Evolutionary conservation across 2,329 filamentous ascomycete genomes (phyloP).

Genomic region (Trichoderma sp.): DNA sequence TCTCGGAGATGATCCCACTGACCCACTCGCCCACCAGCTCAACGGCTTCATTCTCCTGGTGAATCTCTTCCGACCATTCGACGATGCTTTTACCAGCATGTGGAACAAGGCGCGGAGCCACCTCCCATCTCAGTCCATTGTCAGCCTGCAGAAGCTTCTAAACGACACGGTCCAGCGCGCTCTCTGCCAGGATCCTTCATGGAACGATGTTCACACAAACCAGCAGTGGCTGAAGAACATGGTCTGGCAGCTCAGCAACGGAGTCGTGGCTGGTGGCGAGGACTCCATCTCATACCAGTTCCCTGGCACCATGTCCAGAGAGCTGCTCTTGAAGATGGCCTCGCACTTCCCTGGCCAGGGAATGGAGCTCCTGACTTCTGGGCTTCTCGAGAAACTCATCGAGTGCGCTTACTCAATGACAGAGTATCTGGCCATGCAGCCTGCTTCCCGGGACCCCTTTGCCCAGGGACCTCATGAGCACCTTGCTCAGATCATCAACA

Average conservation of each 20-base stretch:
- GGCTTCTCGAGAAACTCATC: constrained; percentile 77
- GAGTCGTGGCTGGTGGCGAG: constrained; percentile 49
- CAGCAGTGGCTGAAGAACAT: constrained; percentile 68
- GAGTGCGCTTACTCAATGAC: constrained; percentile 73
- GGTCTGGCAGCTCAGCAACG: constrained; percentile 63
- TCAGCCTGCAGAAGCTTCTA: constrained; percentile 63
- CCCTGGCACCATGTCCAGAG: constrained; percentile 62
- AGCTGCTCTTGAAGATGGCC: constrained; percentile 65
- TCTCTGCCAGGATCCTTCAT: constrained; percentile 55
- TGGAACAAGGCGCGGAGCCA: constrained; percentile 67
- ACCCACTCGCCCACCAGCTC: constrained; percentile 54
- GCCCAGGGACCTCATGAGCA: constrained; percentile 70
- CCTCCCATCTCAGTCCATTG: constrained; percentile 58
- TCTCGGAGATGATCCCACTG: constrained; percentile 60
- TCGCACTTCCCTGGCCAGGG: constrained; percentile 70
- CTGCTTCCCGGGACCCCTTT: constrained; percentile 62
- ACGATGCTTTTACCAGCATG: constrained; percentile 61
- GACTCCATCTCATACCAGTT: constrained; percentile 63
- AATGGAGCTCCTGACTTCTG: constrained; percentile 74
- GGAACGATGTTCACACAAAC: constrained; percentile 57
- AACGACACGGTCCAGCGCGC: constrained; percentile 55
- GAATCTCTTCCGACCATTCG: constrained; percentile 65
- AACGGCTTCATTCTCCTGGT: constrained; percentile 61
- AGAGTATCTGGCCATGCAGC: constrained; percentile 69
- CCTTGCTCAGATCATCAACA: constrained; percentile 66